phyloP scores from a whole-genome alignment of 306 rosid species.

The Aeschynomene evenia region DNA sequence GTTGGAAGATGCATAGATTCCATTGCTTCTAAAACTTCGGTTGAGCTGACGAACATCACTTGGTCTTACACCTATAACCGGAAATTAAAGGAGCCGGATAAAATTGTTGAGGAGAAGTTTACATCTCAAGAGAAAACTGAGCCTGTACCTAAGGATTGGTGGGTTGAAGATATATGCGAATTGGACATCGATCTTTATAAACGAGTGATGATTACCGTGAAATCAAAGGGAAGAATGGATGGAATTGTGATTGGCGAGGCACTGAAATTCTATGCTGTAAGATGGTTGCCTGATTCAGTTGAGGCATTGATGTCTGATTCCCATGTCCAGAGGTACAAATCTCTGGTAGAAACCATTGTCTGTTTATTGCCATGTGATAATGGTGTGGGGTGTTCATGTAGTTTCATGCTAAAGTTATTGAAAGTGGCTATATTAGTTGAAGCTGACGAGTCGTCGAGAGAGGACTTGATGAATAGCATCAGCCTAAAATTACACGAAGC shows the following conservation, averaged over 20 bases:
- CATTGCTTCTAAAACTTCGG: slow-evolving; percentile 88
- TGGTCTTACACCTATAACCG: slow-evolving; percentile 95
- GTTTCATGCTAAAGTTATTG: slow-evolving; percentile 82
- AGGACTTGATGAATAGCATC: slow-evolving; percentile 60
- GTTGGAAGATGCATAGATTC: slow-evolving; percentile 95
- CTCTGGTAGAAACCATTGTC: slow-evolving; percentile 80
- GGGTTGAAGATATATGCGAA: slow-evolving; percentile 98
- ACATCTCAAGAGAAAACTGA: slow-evolving; percentile 51
- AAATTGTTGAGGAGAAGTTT: slow-evolving; percentile 56
- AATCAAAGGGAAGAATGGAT: slow-evolving; percentile 97
- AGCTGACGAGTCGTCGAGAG: slow-evolving; percentile 59
- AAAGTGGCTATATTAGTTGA: slow-evolving; percentile 84
- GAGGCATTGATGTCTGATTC: slow-evolving; percentile 79
- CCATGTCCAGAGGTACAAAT: slow-evolving; percentile 65
- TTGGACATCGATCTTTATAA: slow-evolving; percentile 87
- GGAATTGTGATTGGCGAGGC: slow-evolving; percentile 91
- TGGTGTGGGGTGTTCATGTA: slow-evolving; percentile 66
- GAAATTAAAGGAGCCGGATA: slow-evolving; percentile 60
- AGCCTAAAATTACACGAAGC: slow-evolving; percentile 78
- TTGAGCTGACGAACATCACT: slow-evolving; percentile 69
- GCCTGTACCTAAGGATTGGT: slow-evolving; percentile 88
- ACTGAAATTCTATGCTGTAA: slow-evolving; percentile 67
- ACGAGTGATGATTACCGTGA: slow-evolving; percentile 76
- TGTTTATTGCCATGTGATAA: slow-evolving; percentile 76
- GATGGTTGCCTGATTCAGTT: slow-evolving; percentile 93